Base-by-base conservation (phyloP, 257 asterid genomes). In the Leonotis leonurus region DNA sequence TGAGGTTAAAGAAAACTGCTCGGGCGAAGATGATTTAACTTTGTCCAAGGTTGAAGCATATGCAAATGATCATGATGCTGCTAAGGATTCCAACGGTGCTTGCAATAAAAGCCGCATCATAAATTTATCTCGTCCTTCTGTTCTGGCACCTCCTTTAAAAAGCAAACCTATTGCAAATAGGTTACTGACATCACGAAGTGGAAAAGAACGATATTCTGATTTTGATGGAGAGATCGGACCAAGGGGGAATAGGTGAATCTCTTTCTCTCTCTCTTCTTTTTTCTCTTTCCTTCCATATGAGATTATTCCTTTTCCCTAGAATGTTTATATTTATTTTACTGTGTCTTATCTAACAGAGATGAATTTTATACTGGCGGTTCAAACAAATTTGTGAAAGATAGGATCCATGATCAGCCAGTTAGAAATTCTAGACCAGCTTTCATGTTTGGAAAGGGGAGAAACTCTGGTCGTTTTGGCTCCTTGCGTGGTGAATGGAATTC, bases 91-190 rank as follows among this genome's bases (percentile, higher is more conserved):
- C 54, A 67, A 45, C 30, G 72, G 49, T 63, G 65, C 62, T 14
- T 78, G 79, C 64, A 81, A 67, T 48, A 82, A 80, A 72, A 86
- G 97, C 73, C 93, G 98, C 62, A 89, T 92, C 57, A 92, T 92
- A 68, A 80, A 64, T 69, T 84, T 89, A 65, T 81, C 97, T 30
- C 87, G 95, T 60, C 79, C 85, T 51, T 74, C 90, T 48, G 62
- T 32, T 40, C 65, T 37, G 43, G 57, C 80, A 22, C 53, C 82
- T 62, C 81, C 90, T 33, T 54, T 68, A 70, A 83, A 73, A 69
- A 46, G 85, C 44, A 77, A 78, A 77, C 45, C 80, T 44, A 41
- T 83, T 53, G 68, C 84, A 0, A 81, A 75, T 74, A 81, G 81
- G 67, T 64, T 77, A 52, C 63, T 74, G 57, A 22, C 81, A n/a